These are phyloP conservation scores for Arthrobotrys iridis DNA, from an alignment of 2,329 filamentous ascomycete species.

Conservation along the genomic window DNA sequence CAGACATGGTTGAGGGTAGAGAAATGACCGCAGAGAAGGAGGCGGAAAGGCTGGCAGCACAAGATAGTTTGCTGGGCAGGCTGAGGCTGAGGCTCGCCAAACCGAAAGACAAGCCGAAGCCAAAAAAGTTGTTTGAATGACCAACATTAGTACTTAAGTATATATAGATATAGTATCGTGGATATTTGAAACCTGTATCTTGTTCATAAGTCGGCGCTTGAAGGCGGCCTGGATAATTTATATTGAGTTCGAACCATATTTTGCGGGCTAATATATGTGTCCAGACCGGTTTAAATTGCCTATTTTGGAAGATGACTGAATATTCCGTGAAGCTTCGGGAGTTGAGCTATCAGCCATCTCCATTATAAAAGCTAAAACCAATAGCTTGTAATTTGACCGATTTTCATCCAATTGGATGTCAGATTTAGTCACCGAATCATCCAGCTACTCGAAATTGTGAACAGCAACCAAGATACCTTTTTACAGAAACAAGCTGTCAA, in stretches of 20 bases:
- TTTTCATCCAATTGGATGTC: too few relatives aligned
- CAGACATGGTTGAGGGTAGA: constrained; percentile 94
- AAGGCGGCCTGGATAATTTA: too few relatives aligned
- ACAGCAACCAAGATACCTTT: too few relatives aligned
- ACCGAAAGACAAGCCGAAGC: constrained; percentile 18
- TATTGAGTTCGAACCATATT: too few relatives aligned
- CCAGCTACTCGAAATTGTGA: too few relatives aligned
- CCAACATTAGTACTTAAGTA: background rate
- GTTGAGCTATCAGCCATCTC: background rate
- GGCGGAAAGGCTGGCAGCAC: constrained; percentile 40
- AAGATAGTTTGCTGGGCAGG: constrained; percentile 44
- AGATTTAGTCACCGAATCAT: too few relatives aligned
- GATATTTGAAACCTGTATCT: background rate
- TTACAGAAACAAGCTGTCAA: too few relatives aligned
- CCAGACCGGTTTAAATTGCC: too few relatives aligned
- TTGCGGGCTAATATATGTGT: too few relatives aligned
- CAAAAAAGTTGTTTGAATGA: constrained; percentile 31
- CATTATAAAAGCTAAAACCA: too few relatives aligned
- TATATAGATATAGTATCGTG: constrained; percentile 12
- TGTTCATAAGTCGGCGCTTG: too few relatives aligned
- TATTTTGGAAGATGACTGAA: background rate
- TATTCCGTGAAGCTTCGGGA: background rate
- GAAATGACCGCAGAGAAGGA: constrained; percentile 61
- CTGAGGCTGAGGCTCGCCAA: constrained; percentile 45
- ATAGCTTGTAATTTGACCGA: too few relatives aligned